Conservation (phyloP, 129 eudicot species). For the Tagetes erecta region DNA sequence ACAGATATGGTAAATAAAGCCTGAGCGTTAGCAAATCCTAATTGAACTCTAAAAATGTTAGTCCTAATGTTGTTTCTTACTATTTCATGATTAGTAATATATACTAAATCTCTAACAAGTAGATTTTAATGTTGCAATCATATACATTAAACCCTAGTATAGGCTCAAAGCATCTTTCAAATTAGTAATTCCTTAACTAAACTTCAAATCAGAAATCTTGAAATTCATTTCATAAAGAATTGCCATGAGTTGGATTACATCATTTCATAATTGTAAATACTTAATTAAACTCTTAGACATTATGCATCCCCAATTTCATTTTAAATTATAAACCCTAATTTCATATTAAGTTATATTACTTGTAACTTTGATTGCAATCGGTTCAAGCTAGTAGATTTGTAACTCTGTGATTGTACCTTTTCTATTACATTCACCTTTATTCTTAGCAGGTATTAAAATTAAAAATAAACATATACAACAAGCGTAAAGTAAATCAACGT, state of each 20-base stretch:
- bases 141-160: not conserved
- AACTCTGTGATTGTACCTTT: constrained; percentile 5
- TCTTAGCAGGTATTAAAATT: not conserved
- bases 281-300: constrained; percentile 14
- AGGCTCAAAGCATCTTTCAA: not conserved
- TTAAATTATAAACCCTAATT: constrained; percentile 18
- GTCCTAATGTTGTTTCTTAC: not conserved
- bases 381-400: constrained; percentile 6
- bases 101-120: not conserved
- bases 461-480: constrained; percentile 18
- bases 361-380: constrained; percentile 1
- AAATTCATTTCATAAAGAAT: not conserved
- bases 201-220: not conserved
- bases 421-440: not conserved
- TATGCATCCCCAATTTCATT: constrained; percentile 21
- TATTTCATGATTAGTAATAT: not conserved
- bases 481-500: not conserved
- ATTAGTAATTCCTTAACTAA: not conserved
- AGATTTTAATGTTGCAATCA: not conserved
- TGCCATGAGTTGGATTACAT: not conserved
- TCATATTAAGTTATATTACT: not conserved
- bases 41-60: not conserved
- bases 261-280: not conserved
- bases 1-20: not conserved
- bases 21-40: not conserved